phyloP scores from a whole-genome alignment of 306 rosid species.

The Oxytropis ochrocephala region DNA sequence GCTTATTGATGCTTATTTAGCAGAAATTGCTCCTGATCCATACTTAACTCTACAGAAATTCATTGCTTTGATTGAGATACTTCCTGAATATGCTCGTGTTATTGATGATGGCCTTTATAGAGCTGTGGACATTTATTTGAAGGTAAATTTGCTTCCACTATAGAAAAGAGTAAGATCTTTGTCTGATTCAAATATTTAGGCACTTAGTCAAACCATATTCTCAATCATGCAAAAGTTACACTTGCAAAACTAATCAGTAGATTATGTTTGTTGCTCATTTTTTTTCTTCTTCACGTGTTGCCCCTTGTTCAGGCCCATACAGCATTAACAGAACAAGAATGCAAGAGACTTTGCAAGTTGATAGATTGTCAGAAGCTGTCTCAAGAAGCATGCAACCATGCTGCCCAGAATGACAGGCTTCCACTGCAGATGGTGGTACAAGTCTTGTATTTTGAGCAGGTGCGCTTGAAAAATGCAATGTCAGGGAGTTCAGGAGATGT shows the following conservation, averaged over 20 bases:
- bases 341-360: conserved; percentile 67
- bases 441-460: conserved; percentile 79
- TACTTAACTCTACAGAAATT: conserved; percentile 54
- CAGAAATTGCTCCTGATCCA: conserved; percentile 87
- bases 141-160: conserved; percentile 38
- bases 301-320: conserved; percentile 54
- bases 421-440: conserved; percentile 74
- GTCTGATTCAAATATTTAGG: not conserved
- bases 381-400: conserved; percentile 89
- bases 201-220: not conserved
- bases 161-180: not conserved
- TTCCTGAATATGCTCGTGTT: conserved; percentile 88
- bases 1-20: conserved; percentile 77
- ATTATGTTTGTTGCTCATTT: not conserved
- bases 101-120: conserved; percentile 79
- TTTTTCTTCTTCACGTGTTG: not conserved
- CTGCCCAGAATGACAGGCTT: conserved; percentile 75
- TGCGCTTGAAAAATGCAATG: conserved; percentile 62
- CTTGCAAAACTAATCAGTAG: not conserved
- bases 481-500: conserved; percentile 62
- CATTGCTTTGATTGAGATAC: conserved; percentile 56
- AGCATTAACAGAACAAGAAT: conserved; percentile 58
- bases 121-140: conserved; percentile 75
- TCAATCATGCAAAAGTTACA: conserved; percentile 1
- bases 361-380: conserved; percentile 85